Evolutionary conservation across 768 basidiomycete species (phyloP).

Genomic region (Agrocybe praecox): DNA sequence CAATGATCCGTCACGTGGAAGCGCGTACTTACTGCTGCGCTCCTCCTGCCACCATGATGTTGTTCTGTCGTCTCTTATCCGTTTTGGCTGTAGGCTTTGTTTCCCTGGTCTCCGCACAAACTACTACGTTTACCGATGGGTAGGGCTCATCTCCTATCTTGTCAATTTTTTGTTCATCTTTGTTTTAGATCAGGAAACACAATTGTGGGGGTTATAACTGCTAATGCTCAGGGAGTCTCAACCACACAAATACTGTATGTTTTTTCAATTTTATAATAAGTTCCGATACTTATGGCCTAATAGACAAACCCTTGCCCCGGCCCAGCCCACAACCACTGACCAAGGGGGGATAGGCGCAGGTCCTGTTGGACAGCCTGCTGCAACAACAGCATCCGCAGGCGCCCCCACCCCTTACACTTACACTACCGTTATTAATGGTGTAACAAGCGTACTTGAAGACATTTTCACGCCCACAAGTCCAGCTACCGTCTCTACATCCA

Average conservation of each 20-base stretch:
- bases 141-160: constrained; percentile 29
- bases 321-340: constrained; percentile 23
- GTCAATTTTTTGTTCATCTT: neutral
- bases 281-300: neutral
- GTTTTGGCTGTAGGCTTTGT: constrained; percentile 21
- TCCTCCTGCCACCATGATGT: constrained; percentile 6
- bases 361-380: constrained; percentile 58
- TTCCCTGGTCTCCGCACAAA: constrained; percentile 42
- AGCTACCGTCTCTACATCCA: constrained; percentile 23
- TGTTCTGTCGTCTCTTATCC: constrained; percentile 18
- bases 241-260: constrained; percentile 47
- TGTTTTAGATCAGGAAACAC: constrained; percentile 44
- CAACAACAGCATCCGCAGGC: constrained; percentile 38
- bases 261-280: neutral
- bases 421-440: constrained; percentile 47
- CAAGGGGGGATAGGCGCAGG: constrained; percentile 29
- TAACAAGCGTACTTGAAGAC: constrained; percentile 32
- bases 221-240: constrained; percentile 38
- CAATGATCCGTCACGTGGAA: constrained; percentile 8
- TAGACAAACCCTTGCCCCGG: constrained; percentile 25
- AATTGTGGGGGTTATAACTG: constrained; percentile 50
- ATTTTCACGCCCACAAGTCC: constrained; percentile 44
- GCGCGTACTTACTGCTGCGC: neutral
- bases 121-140: constrained; percentile 47
- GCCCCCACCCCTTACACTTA: constrained; percentile 53